Evolutionary conservation across 106 monocot species (phyloP), one percentile per base, ranked within the genome.

Genomic region (Narthecium ossifragum): DNA sequence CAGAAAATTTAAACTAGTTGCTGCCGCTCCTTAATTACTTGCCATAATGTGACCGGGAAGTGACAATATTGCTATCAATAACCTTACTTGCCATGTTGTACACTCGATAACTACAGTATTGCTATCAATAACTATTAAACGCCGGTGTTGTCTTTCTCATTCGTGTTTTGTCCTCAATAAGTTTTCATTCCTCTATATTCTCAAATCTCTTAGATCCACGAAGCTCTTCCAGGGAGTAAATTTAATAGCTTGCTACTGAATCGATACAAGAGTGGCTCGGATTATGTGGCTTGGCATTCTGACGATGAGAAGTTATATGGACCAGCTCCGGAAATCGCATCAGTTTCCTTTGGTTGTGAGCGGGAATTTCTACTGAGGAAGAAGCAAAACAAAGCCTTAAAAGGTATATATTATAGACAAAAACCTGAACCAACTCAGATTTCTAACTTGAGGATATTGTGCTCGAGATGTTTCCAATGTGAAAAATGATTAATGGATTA

Each of bases 251-350:
- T 82, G 72, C 75, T 82, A 15, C 56, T 88, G 51, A 88, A 88
- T 64, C 69, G 79, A 59, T 82, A 80, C 73, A 91, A 88, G 36
- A 72, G 34, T 48, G 91, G 91, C 8, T 72, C 84, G 57, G 91
- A 98, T 39, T 91, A 88, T 61, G 91, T 98, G 6, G 62, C 79
- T 30, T 98, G 98, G 98, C 98, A 98, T 69, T 73, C 98, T 50
- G 98, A 98, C 56, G 91, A 98, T 70, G 98, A 98, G 65, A 84
- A 86, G 43, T 57, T 91, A 18, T 98, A 98, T 70, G 98, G 98
- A 28, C 75, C 71, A n/a, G 74, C 84, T 55, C 98, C 98, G 26
- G 79, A 91, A 61, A 98, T 98, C 64, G 98, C 98, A 52, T 98
- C 98, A 1, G 55, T 98, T 24, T 88, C 98, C 5, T 72, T 98